Percentiles rank a stretch among this genome's conserved stretches.
These are phyloP conservation scores for Oryza brachyantha DNA, from an alignment of 176 grass and related monocot genomes.

Conservation along the genomic window DNA sequence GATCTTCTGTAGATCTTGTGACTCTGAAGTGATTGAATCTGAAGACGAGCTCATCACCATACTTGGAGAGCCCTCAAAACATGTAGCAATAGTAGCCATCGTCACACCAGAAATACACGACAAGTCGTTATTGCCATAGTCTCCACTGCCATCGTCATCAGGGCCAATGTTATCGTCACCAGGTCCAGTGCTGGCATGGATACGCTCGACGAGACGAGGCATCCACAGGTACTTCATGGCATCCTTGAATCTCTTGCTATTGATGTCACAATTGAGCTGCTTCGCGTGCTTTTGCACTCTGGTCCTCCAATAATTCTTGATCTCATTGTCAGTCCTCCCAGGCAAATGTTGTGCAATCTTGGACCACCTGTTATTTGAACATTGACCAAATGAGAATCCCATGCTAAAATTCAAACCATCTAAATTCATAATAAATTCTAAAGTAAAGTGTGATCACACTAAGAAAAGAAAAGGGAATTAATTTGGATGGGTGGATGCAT, in stretches of 20 bases:
- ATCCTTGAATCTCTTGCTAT: constrained; percentile 44
- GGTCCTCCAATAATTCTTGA: constrained; percentile 67
- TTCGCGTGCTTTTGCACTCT: constrained; percentile 55
- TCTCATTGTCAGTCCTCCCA: constrained; percentile 60
- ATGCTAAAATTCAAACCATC: not conserved
- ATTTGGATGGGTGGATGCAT: not conserved
- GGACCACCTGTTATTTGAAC: constrained; percentile 36
- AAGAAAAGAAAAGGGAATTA: no score
- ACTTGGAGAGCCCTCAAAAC: not conserved
- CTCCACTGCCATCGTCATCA: no score
- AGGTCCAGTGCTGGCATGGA: not conserved
- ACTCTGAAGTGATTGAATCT: constrained; percentile 23
- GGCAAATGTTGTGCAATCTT: constrained; percentile 52
- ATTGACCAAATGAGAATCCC: not conserved
- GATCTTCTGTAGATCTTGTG: not conserved
- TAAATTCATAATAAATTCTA: not conserved
- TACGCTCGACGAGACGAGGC: constrained; percentile 32
- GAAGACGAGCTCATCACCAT: constrained; percentile 13
- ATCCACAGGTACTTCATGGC: constrained; percentile 51
- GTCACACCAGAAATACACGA: not conserved
- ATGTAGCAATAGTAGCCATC: not conserved
- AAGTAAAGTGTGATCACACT: not conserved
- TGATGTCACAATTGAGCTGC: constrained; percentile 48
- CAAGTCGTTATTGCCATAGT: not conserved
- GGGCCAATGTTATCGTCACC: not conserved